Evolutionary conservation across 805 yeast species (phyloP), one percentile per base, ranked within the genome.

Genomic region (Candida morakotiae): DNA sequence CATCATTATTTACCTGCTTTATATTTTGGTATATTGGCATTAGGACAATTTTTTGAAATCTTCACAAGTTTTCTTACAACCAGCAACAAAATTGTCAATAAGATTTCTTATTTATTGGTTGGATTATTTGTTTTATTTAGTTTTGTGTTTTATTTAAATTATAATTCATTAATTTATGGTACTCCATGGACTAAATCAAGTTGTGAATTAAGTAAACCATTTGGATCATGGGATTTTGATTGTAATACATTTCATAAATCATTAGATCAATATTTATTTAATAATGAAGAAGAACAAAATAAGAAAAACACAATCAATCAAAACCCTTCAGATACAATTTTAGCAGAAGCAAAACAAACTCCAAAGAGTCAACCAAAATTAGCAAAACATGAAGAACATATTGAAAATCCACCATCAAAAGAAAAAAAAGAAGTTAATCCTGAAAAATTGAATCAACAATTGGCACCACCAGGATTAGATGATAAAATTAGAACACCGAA

Each of bases 1-100:
- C 98, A 89, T 61, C 98, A 89, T 62, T 91, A 91, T 60, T 65
- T 93, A 48, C 97, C 96, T 39, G 87, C 98, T 2, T 75, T 87
- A 37, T 93, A 87, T 66, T 93, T 93, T 62, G 93, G 87, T 32
- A 69, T 86, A 37, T 69, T 87, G 45, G 86, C 83, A 2, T 65
- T 87, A 35, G 85, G 84, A n/a, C 89, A 83, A 44, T 65, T 73
- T 38, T 62, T 80, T 33, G 85, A 81, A 45, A 60, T 78, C 38
- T 45, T 75, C 23, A 71, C 56, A 30, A 45, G 57, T 18, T 74
- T 70, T 48, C 51, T 69, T 23, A 60, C 68, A 43, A 49, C 51
- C 43, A 65, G 43, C 49, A 63, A 39, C 36, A 62, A 43, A 61
- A 64, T 43, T 54, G 73, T 65, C 45, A 75, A 68, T 47, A 47